Evolutionary conservation across 2,329 filamentous ascomycete species (phyloP), one percentile per base, ranked within the genome.

Genomic region (Botryotinia narcissicola): DNA sequence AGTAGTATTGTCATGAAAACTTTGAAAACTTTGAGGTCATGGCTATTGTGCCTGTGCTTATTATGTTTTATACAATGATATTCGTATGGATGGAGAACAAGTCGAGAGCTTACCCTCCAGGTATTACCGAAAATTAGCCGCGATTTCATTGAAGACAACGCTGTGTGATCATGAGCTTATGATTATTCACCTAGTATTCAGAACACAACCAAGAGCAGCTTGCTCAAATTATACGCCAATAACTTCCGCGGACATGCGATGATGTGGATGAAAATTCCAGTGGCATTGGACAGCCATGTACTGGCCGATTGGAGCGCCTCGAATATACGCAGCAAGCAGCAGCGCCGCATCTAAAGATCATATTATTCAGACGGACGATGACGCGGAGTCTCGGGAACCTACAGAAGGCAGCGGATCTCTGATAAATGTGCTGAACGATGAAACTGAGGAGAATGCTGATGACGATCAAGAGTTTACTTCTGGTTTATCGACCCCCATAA

Each of bases 301-400:
- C 87, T 97, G 93, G 93, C 93, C 93, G 80, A 89, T 94, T 83
- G 93, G 92, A 83, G 93, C 93, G 82, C 93, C 93, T 81, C 90
- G 91, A 82, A 90, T 95, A 82, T 95, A 93, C 85, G 91, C 93
- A 81, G 92, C 92, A 79, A 92, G 87, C 84, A 93, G 89, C 84
- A 88, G 87, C 80, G 86, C 87, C 81, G 83, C 86, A 77, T 83
- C 85, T 72, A 82, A 84, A 73, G 82, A 86, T 77, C 86, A 84
- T 75, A 81, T 86, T 73, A 84, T 87, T 75, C 83, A 89, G 75
- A 88, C 87, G 71, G 87, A 91, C 77, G 88, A 93, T 84, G 90
- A 91, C 81, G 84, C 89, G 78, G 77, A 84, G 76, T 75, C 81
- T 75, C 64, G 76, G 79, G 81, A 79, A 76, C 81, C 75, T 54